Evolutionary conservation across 73 alveolate genomes (phyloP).

Genomic region (Blepharisma japonicum): DNA sequence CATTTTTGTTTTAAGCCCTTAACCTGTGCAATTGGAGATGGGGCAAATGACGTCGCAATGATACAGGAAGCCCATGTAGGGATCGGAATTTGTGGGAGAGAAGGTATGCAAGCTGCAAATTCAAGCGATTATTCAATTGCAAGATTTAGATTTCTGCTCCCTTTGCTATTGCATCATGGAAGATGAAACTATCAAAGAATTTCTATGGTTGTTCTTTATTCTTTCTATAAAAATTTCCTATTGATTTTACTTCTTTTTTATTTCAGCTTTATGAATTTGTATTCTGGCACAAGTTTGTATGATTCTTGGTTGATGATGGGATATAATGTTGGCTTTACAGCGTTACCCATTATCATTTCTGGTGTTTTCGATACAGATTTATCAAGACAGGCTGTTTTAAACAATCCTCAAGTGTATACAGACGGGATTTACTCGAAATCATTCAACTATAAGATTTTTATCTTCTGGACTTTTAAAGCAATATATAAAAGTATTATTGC

Average conservation of each 20-base stretch:
- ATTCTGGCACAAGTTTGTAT: constrained; percentile 82
- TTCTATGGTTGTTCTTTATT: constrained; percentile 63
- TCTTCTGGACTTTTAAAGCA: not conserved
- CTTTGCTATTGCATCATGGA: constrained; percentile 91
- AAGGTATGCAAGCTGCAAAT: constrained; percentile 73
- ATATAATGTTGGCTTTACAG: constrained; percentile 86
- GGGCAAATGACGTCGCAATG: constrained; percentile 76
- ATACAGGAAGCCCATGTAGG: constrained; percentile 30
- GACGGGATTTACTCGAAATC: constrained; percentile 20
- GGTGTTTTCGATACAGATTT: constrained; percentile 68
- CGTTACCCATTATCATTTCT: constrained; percentile 79
- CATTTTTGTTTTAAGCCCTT: constrained; percentile 27
- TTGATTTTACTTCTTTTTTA: constrained; percentile 68
- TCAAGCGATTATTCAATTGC: constrained; percentile 79
- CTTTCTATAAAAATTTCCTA: constrained; percentile 77
- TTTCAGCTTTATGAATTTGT: constrained; percentile 79
- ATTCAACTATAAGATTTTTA: constrained; percentile 25
- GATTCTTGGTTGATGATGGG: constrained; percentile 83
- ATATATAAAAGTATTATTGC: not conserved
- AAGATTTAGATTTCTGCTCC: constrained; percentile 75
- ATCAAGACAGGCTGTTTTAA: not conserved
- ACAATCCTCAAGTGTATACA: not conserved
- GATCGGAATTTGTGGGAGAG: constrained; percentile 37
- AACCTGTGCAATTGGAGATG: constrained; percentile 79
- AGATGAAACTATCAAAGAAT: constrained; percentile 85